These are phyloP conservation scores for Talaromyces sp. DNA, from an alignment of 2,329 filamentous ascomycete genomes.

Conservation along the genomic window DNA sequence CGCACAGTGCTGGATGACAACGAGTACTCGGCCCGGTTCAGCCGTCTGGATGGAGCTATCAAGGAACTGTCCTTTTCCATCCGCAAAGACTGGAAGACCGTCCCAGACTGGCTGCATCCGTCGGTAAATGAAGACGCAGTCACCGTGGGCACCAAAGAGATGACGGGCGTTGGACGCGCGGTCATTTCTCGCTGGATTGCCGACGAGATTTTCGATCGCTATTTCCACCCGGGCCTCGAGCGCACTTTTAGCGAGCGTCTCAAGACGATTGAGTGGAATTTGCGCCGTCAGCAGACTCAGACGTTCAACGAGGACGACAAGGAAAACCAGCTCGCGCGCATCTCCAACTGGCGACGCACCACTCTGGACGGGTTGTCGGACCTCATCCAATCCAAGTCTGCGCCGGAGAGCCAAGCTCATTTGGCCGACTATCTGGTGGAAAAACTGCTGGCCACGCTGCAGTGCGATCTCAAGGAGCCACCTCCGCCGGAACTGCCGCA, in stretches of 20 bases:
- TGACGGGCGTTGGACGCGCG: slow-evolving; percentile 90
- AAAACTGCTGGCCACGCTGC: slow-evolving; percentile 64
- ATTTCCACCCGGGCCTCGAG: slow-evolving; percentile 88
- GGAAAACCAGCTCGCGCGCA: slow-evolving; percentile 78
- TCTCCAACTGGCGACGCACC: slow-evolving; percentile 88
- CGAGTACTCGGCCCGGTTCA: slow-evolving; percentile 86
- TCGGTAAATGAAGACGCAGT: slow-evolving; percentile 82
- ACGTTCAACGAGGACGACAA: slow-evolving; percentile 78
- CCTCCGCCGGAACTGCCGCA: slow-evolving; percentile 78
- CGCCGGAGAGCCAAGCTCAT: slow-evolving; percentile 59
- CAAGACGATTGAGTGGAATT: slow-evolving; percentile 82
- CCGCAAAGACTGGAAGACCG: slow-evolving; percentile 81
- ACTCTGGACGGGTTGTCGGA: slow-evolving; percentile 86
- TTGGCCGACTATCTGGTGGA: slow-evolving; percentile 67
- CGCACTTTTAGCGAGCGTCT: slow-evolving; percentile 68
- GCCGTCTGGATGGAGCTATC: slow-evolving; percentile 85
- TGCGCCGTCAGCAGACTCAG: slow-evolving; percentile 70
- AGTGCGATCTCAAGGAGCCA: slow-evolving; percentile 69
- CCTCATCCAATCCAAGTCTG: slow-evolving; percentile 60
- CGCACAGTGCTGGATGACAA: slow-evolving; percentile 92
- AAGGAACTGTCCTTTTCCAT: slow-evolving; percentile 95
- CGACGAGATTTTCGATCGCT: slow-evolving; percentile 84
- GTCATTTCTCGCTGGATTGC: slow-evolving; percentile 86
- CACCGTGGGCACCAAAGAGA: slow-evolving; percentile 87
- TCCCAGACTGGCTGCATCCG: slow-evolving; percentile 74